Conservation (phyloP, 2,329 filamentous ascomycete species). For the Xylariaceae sp. region DNA sequence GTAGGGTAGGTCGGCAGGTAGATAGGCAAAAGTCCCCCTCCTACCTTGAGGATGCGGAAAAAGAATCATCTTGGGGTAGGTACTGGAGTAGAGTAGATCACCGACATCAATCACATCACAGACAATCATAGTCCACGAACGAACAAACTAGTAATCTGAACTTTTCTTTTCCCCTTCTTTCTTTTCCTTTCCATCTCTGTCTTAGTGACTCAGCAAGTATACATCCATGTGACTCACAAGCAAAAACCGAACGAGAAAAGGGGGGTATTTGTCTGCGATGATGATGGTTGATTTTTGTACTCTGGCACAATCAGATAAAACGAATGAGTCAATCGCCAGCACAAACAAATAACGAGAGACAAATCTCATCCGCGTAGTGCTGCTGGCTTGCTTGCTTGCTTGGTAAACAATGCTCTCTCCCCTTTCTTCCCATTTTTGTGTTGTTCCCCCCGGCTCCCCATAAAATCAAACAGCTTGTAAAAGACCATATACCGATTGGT, state of each 20-base stretch:
- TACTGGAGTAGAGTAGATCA: too few relatives aligned
- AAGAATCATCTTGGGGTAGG: too few relatives aligned
- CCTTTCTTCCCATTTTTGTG: slow-evolving; percentile 18
- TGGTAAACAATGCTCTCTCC: not conserved
- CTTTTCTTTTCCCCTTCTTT: too few relatives aligned
- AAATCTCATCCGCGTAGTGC: slow-evolving; percentile 22
- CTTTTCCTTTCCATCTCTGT: too few relatives aligned
- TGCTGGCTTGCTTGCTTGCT: slow-evolving; percentile 19
- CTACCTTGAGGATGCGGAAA: too few relatives aligned
- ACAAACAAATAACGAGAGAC: slow-evolving; percentile 7
- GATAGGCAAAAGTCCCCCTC: too few relatives aligned
- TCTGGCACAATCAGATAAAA: slow-evolving; percentile 7
- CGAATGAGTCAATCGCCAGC: slow-evolving; percentile 14
- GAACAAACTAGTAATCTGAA: too few relatives aligned
- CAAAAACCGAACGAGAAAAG: slow-evolving; percentile 16
- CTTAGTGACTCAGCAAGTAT: too few relatives aligned
- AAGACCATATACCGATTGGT: slow-evolving; percentile 16
- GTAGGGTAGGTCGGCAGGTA: too few relatives aligned
- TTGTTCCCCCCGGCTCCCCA: slow-evolving; percentile 11
- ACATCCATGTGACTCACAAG: too few relatives aligned
- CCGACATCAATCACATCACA: too few relatives aligned
- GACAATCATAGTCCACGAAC: too few relatives aligned
- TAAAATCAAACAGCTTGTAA: slow-evolving; percentile 2
- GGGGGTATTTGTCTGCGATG: slow-evolving; percentile 29
- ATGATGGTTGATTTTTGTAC: slow-evolving; percentile 7